Base-by-base conservation (phyloP, 768 basidiomycete genomes). In the Pulveroboletus frians region DNA sequence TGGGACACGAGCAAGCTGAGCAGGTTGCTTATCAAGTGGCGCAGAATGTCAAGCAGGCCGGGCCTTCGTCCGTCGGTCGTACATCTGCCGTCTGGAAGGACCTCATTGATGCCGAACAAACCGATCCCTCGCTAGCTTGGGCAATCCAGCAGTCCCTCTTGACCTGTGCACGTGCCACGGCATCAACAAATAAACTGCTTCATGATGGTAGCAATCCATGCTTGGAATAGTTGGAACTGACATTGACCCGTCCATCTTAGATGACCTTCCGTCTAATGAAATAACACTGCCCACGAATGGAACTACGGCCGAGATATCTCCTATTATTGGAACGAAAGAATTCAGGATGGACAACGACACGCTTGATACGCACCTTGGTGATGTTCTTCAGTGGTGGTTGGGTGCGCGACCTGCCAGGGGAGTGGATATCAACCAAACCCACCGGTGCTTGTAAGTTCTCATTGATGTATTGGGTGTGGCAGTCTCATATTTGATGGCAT, bases 311-410 rank as follows among this genome's bases (percentile, higher is more conserved):
- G 50, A 51, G 0, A 44, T 49, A 30, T 63, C 68, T 43, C 66
- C 68, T 15, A 78, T 90, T 32, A 80, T 95, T 21, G 92, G 91
- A 13, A 78, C 64, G 8, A 84, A 78, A 54, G 58, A 62, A 20
- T 89, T 94, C 52, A 20, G 37, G 1, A 74, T 85, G 62, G 71
- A 88, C 42, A 70, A 78, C 9, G 35, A 38, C 1, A 52, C 78
- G 38, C 73, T 95, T 17, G 74, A 82, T 20, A 51, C 52, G 1
- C 75, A 85, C 53, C 66, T 93, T 20, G 55, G 59, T 1, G 73
- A 73, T 45, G 71, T 84, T 1, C 64, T 92, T 2, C 64, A 74
- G 43, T 93, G 86, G 81, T 95, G 92, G 92, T 68, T 75, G 49
- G 88, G 90, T 1, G 56, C 73, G 45, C 74, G 92, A 35, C 70